A percentile compares a stretch with the other conserved stretches of the same genome.
phyloP scores from a whole-genome alignment of 805 yeast genomes.

The Dipodascopsis tothii region DNA sequence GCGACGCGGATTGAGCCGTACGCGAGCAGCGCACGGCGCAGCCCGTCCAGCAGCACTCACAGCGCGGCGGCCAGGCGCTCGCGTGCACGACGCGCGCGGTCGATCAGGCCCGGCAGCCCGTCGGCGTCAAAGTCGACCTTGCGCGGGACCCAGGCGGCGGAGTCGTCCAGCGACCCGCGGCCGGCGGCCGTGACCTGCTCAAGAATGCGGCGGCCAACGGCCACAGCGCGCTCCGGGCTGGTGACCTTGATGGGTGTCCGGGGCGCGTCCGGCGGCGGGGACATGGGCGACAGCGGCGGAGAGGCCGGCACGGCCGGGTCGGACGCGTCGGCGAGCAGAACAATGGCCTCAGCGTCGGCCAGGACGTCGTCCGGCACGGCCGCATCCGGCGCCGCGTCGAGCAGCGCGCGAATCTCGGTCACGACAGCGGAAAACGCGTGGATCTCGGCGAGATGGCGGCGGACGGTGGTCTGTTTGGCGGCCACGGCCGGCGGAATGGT shows the following conservation, averaged over 20 bases:
- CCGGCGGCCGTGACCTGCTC: neutral
- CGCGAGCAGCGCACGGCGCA: no score
- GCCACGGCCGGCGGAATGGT: neutral
- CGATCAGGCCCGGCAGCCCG: conserved; percentile 15
- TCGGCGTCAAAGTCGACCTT: conserved; percentile 15
- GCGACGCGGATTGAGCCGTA: no score
- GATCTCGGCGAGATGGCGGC: neutral
- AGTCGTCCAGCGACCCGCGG: neutral
- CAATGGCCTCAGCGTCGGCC: conserved; percentile 16
- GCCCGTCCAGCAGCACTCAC: no score
- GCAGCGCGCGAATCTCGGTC: neutral
- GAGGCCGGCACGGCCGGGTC: no score
- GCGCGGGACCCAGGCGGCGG: neutral
- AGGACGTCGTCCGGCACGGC: conserved; percentile 4
- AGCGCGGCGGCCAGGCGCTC: no score
- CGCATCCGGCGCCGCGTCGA: neutral
- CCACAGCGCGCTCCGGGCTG: neutral
- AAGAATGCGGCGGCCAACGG: neutral
- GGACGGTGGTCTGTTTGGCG: neutral
- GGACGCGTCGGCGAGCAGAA: conserved; percentile 9
- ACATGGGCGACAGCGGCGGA: no score
- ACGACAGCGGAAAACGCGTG: neutral
- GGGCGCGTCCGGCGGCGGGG: neutral
- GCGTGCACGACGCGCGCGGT: no score
- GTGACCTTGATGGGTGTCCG: neutral